Conservation (phyloP, 306 rosid species). For the Rosa chinensis region DNA sequence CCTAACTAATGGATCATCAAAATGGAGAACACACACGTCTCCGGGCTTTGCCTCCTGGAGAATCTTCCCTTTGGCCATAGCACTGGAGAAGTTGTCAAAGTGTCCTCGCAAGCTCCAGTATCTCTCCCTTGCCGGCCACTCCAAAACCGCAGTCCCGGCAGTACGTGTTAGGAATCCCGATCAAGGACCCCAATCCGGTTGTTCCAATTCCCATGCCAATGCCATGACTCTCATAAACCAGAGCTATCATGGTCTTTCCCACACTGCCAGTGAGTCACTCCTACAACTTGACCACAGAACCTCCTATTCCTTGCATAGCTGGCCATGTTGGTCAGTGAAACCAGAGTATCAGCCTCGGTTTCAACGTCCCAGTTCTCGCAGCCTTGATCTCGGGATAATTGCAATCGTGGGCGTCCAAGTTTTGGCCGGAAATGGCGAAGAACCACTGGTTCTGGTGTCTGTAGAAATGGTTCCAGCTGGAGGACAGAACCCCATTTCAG, state of each 20-base stretch:
- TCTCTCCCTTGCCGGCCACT: constrained; percentile 29
- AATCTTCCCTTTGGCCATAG: constrained; percentile 34
- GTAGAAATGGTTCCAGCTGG: constrained; percentile 37
- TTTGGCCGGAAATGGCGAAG: constrained; percentile 37
- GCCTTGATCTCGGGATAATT: constrained; percentile 19
- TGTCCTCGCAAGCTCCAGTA: constrained; percentile 34
- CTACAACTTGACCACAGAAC: constrained; percentile 20
- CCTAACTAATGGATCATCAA: constrained; percentile 38
- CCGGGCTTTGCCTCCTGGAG: constrained; percentile 26
- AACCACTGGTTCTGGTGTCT: constrained; percentile 40
- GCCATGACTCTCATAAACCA: constrained; percentile 27
- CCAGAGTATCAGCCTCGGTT: constrained; percentile 9
- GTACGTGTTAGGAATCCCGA: constrained; percentile 26
- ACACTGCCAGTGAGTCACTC: constrained; percentile 30
- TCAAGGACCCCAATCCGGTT: constrained; percentile 33
- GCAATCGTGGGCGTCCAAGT: constrained; percentile 36
- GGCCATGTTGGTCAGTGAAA: constrained; percentile 28
- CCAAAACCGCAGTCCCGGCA: constrained; percentile 29
- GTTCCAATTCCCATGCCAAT: constrained; percentile 28
- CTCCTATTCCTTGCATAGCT: constrained; percentile 25
- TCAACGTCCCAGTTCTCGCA: constrained; percentile 26
- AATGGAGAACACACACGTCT: constrained; percentile 36
- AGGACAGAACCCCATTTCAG: constrained; percentile 35
- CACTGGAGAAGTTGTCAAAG: constrained; percentile 24
- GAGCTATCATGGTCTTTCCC: constrained; percentile 36